Conservation (phyloP, 805 yeast genomes). For the Spathaspora girioi region DNA sequence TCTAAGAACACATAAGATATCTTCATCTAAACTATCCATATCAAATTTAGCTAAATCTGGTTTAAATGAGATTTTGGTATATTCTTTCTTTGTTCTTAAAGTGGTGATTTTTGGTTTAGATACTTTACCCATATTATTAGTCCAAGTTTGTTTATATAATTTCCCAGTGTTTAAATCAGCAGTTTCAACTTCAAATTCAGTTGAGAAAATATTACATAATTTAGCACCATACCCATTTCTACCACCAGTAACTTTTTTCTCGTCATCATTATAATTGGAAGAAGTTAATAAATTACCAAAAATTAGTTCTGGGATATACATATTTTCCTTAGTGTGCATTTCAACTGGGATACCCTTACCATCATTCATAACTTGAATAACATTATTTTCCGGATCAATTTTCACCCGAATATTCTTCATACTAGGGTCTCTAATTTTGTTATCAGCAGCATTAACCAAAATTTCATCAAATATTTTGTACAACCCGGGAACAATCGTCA, state of each 20-base stretch:
- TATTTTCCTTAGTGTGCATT: conserved; percentile 85
- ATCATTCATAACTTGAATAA: conserved; percentile 81
- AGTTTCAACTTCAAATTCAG: conserved; percentile 82
- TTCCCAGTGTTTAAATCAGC: conserved; percentile 67
- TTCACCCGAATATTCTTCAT: conserved; percentile 86
- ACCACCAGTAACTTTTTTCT: conserved; percentile 96
- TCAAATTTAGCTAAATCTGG: conserved; percentile 85
- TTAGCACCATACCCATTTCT: conserved; percentile 98
- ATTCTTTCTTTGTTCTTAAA: conserved; percentile 62
- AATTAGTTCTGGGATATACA: conserved; percentile 93
- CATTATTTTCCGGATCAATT: conserved; percentile 70
- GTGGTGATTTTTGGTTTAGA: conserved; percentile 70
- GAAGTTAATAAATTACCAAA: conserved; percentile 94
- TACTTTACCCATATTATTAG: conserved; percentile 75
- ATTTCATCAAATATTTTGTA: conserved; percentile 97
- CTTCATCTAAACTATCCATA: conserved; percentile 82
- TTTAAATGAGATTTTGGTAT: conserved; percentile 79
- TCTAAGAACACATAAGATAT: conserved; percentile 76
- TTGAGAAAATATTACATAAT: conserved; percentile 91
- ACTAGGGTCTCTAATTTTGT: conserved; percentile 88
- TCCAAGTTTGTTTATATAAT: conserved; percentile 81
- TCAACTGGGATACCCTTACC: conserved; percentile 96
- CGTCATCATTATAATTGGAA: conserved; percentile 91
- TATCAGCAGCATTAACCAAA: conserved; percentile 96
- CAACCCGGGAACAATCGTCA: conserved; percentile 89